Percentiles rank a stretch among this genome's conserved stretches.
These are phyloP conservation scores for Scheffersomyces illinoinensis DNA, from an alignment of 1,139 yeast species.

Conservation along the genomic window DNA sequence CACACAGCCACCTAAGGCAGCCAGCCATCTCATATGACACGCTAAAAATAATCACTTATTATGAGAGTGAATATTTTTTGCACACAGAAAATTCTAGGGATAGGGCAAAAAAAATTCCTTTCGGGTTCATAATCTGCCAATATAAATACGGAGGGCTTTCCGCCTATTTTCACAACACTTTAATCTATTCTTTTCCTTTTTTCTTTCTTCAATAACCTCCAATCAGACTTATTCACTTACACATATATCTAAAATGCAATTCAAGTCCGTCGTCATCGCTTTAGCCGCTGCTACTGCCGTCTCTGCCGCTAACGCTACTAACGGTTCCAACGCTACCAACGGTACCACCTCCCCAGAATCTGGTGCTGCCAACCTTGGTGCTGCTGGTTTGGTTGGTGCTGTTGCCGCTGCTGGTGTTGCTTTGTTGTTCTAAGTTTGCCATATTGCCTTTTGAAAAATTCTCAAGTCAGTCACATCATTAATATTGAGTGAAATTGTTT, in stretches of 20 bases:
- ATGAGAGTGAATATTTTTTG: background rate
- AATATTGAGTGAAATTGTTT: background rate
- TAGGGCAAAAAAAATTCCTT: background rate
- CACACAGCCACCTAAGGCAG: background rate
- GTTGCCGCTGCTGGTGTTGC: constrained; percentile 20
- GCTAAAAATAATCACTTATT: background rate
- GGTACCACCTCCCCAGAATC: constrained; percentile 21
- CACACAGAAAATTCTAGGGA: constrained; percentile 8
- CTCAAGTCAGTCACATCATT: background rate
- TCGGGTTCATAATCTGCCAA: background rate
- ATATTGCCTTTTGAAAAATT: background rate
- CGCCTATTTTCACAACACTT: background rate
- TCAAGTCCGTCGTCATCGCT: constrained; percentile 44
- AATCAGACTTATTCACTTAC: background rate
- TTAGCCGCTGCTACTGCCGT: constrained; percentile 45
- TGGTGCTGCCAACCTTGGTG: constrained; percentile 14
- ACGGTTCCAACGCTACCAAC: constrained; percentile 23
- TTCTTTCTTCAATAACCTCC: constrained; percentile 3
- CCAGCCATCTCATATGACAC: background rate
- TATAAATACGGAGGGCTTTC: constrained; percentile 10
- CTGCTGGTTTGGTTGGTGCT: constrained; percentile 16
- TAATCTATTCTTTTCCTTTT: background rate
- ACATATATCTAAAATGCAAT: constrained; percentile 36
- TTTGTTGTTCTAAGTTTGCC: constrained; percentile 15
- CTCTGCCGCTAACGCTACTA: constrained; percentile 40